Percentiles rank a stretch among this genome's conserved stretches.
Evolutionary conservation across 495 filamentous ascomycete species (phyloP).

Genomic region (Penicillium lividum): DNA sequence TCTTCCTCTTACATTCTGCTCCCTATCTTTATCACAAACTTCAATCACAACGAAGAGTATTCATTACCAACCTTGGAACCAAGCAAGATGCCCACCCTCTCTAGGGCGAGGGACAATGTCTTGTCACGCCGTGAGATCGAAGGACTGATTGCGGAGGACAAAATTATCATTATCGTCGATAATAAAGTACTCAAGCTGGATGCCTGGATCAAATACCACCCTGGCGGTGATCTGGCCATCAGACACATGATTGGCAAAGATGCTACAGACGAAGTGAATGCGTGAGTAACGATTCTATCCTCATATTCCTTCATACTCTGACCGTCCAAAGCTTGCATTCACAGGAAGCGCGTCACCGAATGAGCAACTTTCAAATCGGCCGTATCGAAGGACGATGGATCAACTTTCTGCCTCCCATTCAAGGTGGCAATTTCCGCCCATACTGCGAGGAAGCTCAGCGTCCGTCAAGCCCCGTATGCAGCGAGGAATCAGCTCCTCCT

Average conservation of each 20-base stretch:
- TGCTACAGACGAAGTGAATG: slow-evolving; percentile 85
- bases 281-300: slow-evolving; percentile 20
- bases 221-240: slow-evolving; percentile 82
- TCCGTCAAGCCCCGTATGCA: slow-evolving; percentile 5
- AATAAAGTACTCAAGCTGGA: slow-evolving; percentile 75
- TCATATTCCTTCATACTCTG: background rate
- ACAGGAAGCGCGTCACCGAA: slow-evolving; percentile 61
- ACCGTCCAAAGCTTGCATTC: slow-evolving; percentile 61
- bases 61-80: slow-evolving; percentile 1
- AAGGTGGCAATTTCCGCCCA: slow-evolving; percentile 66
- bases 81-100: slow-evolving; percentile 9
- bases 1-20: too few species aligned
- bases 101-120: slow-evolving; percentile 44
- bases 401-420: slow-evolving; percentile 82
- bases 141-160: slow-evolving; percentile 72
- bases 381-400: slow-evolving; percentile 71
- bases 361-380: slow-evolving; percentile 76
- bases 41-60: too few species aligned
- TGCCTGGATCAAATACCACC: slow-evolving; percentile 78
- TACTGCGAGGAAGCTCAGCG: slow-evolving; percentile 7
- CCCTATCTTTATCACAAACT: too few species aligned
- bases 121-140: slow-evolving; percentile 72
- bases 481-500: slow-evolving; percentile 15
- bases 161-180: slow-evolving; percentile 72
- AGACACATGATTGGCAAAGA: slow-evolving; percentile 83